Conservation (phyloP, 192 early-diverging fungal species). For the Rhizoclosmatium sp. region DNA sequence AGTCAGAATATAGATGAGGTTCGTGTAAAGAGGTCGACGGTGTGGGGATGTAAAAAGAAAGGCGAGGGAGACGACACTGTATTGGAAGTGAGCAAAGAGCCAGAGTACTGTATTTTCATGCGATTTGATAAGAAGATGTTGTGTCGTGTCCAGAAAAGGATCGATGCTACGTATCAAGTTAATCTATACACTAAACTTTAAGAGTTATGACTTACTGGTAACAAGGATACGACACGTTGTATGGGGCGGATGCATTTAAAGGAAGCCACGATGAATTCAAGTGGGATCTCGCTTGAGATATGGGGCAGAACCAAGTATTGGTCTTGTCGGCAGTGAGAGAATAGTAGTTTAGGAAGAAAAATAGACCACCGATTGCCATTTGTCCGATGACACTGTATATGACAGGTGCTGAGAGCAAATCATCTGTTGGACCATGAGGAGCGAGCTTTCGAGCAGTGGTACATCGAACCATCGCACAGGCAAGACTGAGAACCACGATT, state of each 20-base stretch:
- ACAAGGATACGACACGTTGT: slow-evolving; percentile 47
- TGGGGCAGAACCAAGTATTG: slow-evolving; percentile 54
- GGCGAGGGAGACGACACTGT: slow-evolving; percentile 40
- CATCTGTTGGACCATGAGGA: slow-evolving; percentile 48
- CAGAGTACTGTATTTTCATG: slow-evolving; percentile 58
- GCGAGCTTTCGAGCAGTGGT: slow-evolving; percentile 33
- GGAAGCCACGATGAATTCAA: slow-evolving; percentile 46
- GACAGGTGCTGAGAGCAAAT: slow-evolving; percentile 49
- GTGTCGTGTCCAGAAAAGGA: slow-evolving; percentile 29
- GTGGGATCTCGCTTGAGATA: slow-evolving; percentile 25
- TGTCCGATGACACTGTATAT: slow-evolving; percentile 55
- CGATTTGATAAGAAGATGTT: slow-evolving; percentile 35
- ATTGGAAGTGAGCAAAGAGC: slow-evolving; percentile 58
- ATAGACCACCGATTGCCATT: slow-evolving; percentile 42
- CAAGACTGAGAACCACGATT: slow-evolving; percentile 47
- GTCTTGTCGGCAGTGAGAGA: slow-evolving; percentile 9
- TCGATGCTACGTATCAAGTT: slow-evolving; percentile 37
- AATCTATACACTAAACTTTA: neutral
- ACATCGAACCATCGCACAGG: slow-evolving; percentile 55
- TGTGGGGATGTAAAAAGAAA: slow-evolving; percentile 41
- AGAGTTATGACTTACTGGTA: slow-evolving; percentile 43
- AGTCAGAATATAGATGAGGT: slow-evolving; percentile 43
- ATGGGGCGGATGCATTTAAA: slow-evolving; percentile 31
- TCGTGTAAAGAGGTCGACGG: slow-evolving; percentile 57
- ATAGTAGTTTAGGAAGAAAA: slow-evolving; percentile 42